Base-by-base conservation (phyloP, 768 basidiomycete species). In the Dictyophora rubrovolvata region DNA sequence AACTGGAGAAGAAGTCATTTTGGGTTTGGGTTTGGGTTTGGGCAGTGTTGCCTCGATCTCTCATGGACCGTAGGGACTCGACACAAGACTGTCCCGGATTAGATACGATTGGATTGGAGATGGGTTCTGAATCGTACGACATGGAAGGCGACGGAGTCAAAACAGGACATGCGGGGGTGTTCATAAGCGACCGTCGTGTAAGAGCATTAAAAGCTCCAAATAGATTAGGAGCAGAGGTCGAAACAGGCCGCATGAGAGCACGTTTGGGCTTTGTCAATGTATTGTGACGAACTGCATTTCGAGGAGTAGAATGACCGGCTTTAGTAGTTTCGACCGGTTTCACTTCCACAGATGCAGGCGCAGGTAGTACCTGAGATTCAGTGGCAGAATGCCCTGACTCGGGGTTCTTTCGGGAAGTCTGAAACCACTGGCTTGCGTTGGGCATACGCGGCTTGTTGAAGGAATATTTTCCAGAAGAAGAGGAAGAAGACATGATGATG, bases 41-140 rank as follows among this genome's bases (percentile, higher is more conserved):
- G 69, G 68, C 55, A 66, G 64, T 65, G 16, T 34, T 66, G 6
- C 55, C 60, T 53, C 68, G 66, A 59, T 71, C 70, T 34, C 70
- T 69, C 9, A 81, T 63, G 2, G 75, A 76, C 56, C 84, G 82
- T 36, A 86, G 79, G 6, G 79, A 68, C 54, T 85, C 84, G 37
- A 87, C 53, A 3, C 85, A 87, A 2, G 83, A 76, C 22, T 70
- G 70, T 6, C 70, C 65, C 1, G 78, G 72, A 23, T 33, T 54
- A 46, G 46, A 23, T 60, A 62, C 17, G 35, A 60, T 60, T 18
- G 57, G 55, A 18, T 35, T 20, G 20, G 48, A 16, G 1, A 49
- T 20, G 34, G 54, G 11, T 12, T 55, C 53, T 17, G 22, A 12
- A 48, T 47, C 12, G 36, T 28, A 46, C 18, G 58, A 28, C 11